Evolutionary conservation across 2,329 filamentous ascomycete species (phyloP).

Genomic region (Exophiala spinifera): DNA sequence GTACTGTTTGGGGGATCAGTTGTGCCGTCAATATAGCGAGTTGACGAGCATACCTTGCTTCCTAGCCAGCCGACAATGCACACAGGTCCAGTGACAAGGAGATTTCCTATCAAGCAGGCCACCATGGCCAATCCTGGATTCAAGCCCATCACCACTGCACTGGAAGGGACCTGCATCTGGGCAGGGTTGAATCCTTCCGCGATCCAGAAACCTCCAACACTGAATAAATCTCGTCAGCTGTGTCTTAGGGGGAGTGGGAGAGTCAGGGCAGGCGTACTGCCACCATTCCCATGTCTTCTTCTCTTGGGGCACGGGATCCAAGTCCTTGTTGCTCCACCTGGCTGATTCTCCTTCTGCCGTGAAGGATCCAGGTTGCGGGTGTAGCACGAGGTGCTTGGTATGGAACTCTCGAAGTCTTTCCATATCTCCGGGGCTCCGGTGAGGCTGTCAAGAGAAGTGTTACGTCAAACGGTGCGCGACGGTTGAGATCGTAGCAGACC

Average conservation of each 20-base stretch:
- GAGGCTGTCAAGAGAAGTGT: too few relatives aligned
- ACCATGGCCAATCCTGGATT: slow-evolving; percentile 32
- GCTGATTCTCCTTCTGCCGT: slow-evolving; percentile 3
- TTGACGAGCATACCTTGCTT: slow-evolving; percentile 35
- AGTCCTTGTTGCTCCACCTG: slow-evolving; percentile 46
- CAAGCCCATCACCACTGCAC: slow-evolving; percentile 51
- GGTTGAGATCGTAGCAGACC: too few relatives aligned
- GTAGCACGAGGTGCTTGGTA: slow-evolving; percentile 7
- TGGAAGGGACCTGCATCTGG: slow-evolving; percentile 54
- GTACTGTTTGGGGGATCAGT: neutral
- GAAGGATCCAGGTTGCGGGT: slow-evolving; percentile 5
- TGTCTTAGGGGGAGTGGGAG: neutral
- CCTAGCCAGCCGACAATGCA: slow-evolving; percentile 57
- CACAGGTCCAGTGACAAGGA: slow-evolving; percentile 55
- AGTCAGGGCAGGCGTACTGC: slow-evolving; percentile 1
- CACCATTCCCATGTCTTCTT: slow-evolving; percentile 14
- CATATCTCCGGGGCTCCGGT: neutral
- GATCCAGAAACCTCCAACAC: slow-evolving; percentile 44
- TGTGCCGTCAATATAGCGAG: slow-evolving; percentile 32
- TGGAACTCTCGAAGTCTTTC: slow-evolving; percentile 7
- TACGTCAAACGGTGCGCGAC: neutral
- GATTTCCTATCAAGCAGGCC: slow-evolving; percentile 12
- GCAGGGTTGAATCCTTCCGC: slow-evolving; percentile 53
- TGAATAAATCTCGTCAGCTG: slow-evolving; percentile 17
- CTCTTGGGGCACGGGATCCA: slow-evolving; percentile 38